Evolutionary conservation across 805 yeast species (phyloP).

Genomic region (Nakazawaea populi): DNA sequence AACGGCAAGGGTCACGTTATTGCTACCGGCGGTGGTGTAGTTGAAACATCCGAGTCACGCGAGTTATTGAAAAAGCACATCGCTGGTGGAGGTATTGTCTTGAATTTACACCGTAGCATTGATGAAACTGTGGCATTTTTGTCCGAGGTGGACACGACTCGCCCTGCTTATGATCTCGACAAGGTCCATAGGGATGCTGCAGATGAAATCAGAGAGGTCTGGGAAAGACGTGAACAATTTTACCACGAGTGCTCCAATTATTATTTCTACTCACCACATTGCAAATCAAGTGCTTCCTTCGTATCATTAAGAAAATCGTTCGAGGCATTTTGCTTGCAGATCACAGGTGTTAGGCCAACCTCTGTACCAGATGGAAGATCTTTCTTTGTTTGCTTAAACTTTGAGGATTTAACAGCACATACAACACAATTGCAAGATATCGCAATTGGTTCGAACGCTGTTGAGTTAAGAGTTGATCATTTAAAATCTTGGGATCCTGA

Average conservation of each 20-base stretch:
- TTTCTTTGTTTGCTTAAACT: slow-evolving; percentile 68
- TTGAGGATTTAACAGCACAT: slow-evolving; percentile 46
- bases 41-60: slow-evolving; percentile 71
- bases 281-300: slow-evolving; percentile 50
- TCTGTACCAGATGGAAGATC: slow-evolving; percentile 45
- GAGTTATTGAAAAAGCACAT: slow-evolving; percentile 49
- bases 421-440: slow-evolving; percentile 44
- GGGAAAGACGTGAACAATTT: slow-evolving; percentile 76
- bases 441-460: slow-evolving; percentile 69
- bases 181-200: slow-evolving; percentile 18
- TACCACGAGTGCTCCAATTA: slow-evolving; percentile 77
- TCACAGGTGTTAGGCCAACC: slow-evolving; percentile 47
- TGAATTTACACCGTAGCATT: slow-evolving; percentile 86
- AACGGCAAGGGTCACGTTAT: slow-evolving; percentile 52
- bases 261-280: slow-evolving; percentile 72
- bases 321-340: slow-evolving; percentile 47
- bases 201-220: slow-evolving; percentile 76
- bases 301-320: slow-evolving; percentile 53
- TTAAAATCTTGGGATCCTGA: slow-evolving; percentile 42
- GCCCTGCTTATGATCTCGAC: slow-evolving; percentile 67
- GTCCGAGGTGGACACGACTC: slow-evolving; percentile 61
- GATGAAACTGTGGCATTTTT: slow-evolving; percentile 74
- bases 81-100: slow-evolving; percentile 65
- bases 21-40: slow-evolving; percentile 96
- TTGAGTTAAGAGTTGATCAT: slow-evolving; percentile 78